A percentile compares a stretch with the other conserved stretches of the same genome.
These are phyloP conservation scores for Linnemannia elongata DNA, from an alignment of 192 early-diverging fungal species.

Conservation along the genomic window DNA sequence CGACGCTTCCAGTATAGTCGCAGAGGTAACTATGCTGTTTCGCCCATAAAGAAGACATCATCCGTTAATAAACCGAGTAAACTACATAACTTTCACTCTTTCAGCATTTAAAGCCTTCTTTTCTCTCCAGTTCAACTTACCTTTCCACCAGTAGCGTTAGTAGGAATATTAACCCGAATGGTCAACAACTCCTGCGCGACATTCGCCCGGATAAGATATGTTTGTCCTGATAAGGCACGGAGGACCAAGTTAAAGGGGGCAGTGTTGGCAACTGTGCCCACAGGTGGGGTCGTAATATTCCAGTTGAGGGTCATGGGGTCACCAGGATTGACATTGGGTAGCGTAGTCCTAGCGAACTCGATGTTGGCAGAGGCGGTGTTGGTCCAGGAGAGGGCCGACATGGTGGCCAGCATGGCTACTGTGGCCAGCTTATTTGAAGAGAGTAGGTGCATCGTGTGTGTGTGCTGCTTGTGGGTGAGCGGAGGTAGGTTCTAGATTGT, in stretches of 20 bases:
- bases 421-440: neutral
- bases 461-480: neutral
- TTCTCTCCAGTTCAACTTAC: slow-evolving; percentile 4
- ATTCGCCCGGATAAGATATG: neutral
- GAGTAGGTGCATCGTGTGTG: neutral
- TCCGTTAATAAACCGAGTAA: neutral
- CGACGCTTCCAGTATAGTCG: slow-evolving; percentile 17
- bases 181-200: slow-evolving; percentile 2
- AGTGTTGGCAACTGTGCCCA: neutral
- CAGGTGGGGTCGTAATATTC: neutral
- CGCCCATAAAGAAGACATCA: neutral
- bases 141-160: slow-evolving; percentile 31
- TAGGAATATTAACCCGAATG: slow-evolving; percentile 15
- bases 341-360: neutral
- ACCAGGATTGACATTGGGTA: slow-evolving; percentile 19
- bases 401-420: neutral
- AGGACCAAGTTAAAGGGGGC: slow-evolving; percentile 24
- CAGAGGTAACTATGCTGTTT: slow-evolving; percentile 36
- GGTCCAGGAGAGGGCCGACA: slow-evolving; percentile 22
- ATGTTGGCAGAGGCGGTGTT: slow-evolving; percentile 30
- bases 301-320: slow-evolving; percentile 16
- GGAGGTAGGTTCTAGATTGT: neutral
- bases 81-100: too few species aligned
- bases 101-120: neutral
- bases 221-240: slow-evolving; percentile 39